phyloP scores from a whole-genome alignment of 495 filamentous ascomycete genomes.

The Aspergillus coremiiformis region DNA sequence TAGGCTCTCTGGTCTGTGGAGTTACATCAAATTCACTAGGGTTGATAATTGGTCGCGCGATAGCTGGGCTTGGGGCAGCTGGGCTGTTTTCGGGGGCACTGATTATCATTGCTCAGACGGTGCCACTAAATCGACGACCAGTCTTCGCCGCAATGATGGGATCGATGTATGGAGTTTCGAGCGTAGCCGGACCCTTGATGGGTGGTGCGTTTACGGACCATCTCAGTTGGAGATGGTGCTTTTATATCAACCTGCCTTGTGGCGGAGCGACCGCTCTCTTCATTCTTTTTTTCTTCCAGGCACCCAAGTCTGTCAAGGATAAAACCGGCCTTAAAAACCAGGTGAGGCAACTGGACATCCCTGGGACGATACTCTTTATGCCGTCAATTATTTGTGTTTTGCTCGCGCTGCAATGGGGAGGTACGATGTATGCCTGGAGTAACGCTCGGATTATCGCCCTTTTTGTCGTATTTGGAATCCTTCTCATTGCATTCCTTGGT shows the following conservation, averaged over 20 bases:
- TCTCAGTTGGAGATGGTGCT: conserved; percentile 56
- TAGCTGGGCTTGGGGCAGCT: conserved; percentile 77
- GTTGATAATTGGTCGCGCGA: conserved; percentile 76
- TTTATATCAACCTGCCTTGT: conserved; percentile 60
- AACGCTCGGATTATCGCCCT: conserved; percentile 60
- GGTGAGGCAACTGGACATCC: conserved; percentile 53
- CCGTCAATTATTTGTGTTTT: conserved; percentile 65
- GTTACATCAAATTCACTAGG: conserved; percentile 64
- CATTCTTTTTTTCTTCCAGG: conserved; percentile 53
- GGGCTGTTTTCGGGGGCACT: conserved; percentile 79
- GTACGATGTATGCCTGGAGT: conserved; percentile 59
- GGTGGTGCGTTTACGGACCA: conserved; percentile 56
- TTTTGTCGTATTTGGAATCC: conserved; percentile 60
- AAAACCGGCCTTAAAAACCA: conserved; percentile 38
- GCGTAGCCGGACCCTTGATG: conserved; percentile 63
- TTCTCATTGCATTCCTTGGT: conserved; percentile 53
- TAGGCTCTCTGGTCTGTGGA: conserved; percentile 81
- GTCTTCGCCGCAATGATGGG: conserved; percentile 67
- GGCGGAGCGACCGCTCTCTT: conserved; percentile 57
- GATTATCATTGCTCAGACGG: conserved; percentile 68
- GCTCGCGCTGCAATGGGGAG: conserved; percentile 83
- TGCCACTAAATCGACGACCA: conserved; percentile 65
- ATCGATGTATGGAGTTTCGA: conserved; percentile 75
- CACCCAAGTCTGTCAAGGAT: conserved; percentile 39
- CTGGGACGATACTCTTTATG: conserved; percentile 61